Base-by-base conservation (phyloP, 257 asterid species). In the Coffea canephora region DNA sequence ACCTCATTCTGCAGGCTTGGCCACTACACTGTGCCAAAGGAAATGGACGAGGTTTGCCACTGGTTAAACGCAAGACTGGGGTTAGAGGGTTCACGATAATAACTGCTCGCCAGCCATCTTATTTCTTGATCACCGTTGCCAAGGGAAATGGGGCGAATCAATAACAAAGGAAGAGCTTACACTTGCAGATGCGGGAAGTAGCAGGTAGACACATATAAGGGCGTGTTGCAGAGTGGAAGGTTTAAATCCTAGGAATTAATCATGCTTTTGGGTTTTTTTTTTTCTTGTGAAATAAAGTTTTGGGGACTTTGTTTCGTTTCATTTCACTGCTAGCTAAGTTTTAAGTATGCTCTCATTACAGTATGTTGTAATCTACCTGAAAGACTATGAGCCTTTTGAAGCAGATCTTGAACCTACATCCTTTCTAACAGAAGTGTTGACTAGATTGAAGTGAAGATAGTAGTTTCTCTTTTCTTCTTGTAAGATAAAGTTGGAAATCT, bases 21-120 rank as follows among this genome's bases (percentile, higher is more conserved):
- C 36, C 98, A 94, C 84, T 92, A 91, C 78, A 94, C 96, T 0
- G 92, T 91, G 89, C 97, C 98, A 27, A 87, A 85, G 77, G 98
- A 92, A 90, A 92, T 94, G 98, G 93, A 94, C 2, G 98, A 94
- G 64, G 94, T 94, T 14, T 90, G 98, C 87, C 79, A 82, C 74
- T 94, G 98, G 98, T 83, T 94, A 59, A 89, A 80, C 72, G 79
- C 89, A 14, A 84, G 88, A 87, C 87, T 88, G 49, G 91, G 86
- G 39, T 82, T 89, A 46, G 90, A 90, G 81, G 91, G 82, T 65
- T 80, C 83, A 12, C 86, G 88, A 82, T 80, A 74, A 73, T 73
- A 27, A 66, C 74, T 46, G 67, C 45, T 46, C 55, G 16, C 75
- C 25, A 14, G 18, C 18, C 16, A 34, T 36, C 3, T 81, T 59